Conservation (phyloP, 495 filamentous ascomycete genomes). For the Clavariopsis aquatica region DNA sequence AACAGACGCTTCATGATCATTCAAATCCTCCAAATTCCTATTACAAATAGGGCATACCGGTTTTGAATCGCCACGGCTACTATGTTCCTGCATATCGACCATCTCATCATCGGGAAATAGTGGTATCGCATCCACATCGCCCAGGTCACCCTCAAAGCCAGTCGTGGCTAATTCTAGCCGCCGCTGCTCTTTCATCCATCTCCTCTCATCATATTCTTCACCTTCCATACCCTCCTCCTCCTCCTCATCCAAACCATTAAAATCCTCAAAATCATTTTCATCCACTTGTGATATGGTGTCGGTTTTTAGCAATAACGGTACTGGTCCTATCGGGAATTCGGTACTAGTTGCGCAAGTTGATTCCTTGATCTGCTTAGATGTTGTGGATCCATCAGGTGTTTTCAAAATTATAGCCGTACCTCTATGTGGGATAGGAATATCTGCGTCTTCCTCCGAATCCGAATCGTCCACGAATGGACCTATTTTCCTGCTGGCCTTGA, state of each 20-base stretch:
- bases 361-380: constrained; percentile 15
- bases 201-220: constrained; percentile 62
- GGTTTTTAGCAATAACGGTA: constrained; percentile 51
- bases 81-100: constrained; percentile 27
- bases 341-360: constrained; percentile 4
- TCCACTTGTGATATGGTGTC: constrained; percentile 59
- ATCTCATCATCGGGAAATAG: constrained; percentile 40
- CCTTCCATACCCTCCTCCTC: constrained; percentile 54
- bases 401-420: background rate
- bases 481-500: constrained; percentile 32
- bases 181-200: constrained; percentile 64
- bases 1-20: constrained; percentile 56
- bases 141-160: constrained; percentile 38
- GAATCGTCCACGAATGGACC: constrained; percentile 69
- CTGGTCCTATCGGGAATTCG: constrained; percentile 12
- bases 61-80: constrained; percentile 3
- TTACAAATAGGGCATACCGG: constrained; percentile 76
- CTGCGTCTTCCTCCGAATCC: constrained; percentile 59
- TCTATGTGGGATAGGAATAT: constrained; percentile 29
- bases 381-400: background rate
- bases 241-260: constrained; percentile 52
- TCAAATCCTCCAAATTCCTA: constrained; percentile 59
- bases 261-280: constrained; percentile 65
- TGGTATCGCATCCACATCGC: constrained; percentile 43
- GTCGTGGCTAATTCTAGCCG: constrained; percentile 56